Base-by-base conservation (phyloP, 2,329 filamentous ascomycete species). In the Raffaelea albimanens region DNA sequence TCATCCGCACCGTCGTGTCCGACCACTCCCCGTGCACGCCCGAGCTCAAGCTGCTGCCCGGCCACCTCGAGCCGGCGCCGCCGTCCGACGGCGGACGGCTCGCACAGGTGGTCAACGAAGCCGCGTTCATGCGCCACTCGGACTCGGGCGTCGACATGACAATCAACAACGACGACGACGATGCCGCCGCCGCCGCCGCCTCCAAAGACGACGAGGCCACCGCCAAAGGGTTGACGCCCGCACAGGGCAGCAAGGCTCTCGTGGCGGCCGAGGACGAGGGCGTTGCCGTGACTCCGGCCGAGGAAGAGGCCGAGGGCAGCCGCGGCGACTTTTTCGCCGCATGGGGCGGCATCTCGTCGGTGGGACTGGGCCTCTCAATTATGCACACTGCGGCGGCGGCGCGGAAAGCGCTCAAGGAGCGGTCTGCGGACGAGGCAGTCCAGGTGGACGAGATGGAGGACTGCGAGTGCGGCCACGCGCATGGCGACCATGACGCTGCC, bases 1-100 rank as follows among this genome's bases (percentile, higher is more conserved):
- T 94, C 54, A 90, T 98, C 64, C 78, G 82, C 60, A 97, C 93
- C 1, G 78, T 98, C 25, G 93, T 98, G 2, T 94, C 86, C 0
- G 93, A 97, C 61, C 93, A 98, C 71, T 95, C 87, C 5, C 93
- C 93, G 5, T 97, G 93, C 71, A 97, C 93, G 3, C 91, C 93
- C 0, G 83, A 95, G 61, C 76, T 98, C 46, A 98, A 98, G 66
- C 77, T 95, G 18, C 77, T 96, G 0, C 90, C 91, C 0, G 64
- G 73, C 1, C 76, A 83, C 55, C 72, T 93, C 11, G 62, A 61
- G 73, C 34, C 48, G 2, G 36, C 45, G 10, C 45, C 44, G 34
- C 46, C 5, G n/a, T 34, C 22, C 20, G 40, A 3, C 34, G 34
- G 34, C 18, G 16, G 9, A 9, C 34, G 9, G 34, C 14, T 19